Conservation (phyloP, 805 yeast species). For the Candida dajiaensis region DNA sequence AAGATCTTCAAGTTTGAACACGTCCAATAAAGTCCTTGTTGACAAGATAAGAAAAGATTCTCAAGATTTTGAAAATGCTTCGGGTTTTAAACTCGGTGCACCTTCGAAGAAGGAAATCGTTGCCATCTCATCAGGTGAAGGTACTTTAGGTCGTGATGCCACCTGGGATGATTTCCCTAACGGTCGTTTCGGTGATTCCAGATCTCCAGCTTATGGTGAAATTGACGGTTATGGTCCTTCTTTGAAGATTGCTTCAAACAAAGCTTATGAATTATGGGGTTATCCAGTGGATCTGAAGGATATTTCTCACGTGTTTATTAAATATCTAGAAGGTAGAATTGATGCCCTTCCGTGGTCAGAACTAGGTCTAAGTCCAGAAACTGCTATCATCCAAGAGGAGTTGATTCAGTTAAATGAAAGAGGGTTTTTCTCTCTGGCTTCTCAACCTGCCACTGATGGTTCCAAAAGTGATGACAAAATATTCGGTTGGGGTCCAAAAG, state of each 20-base stretch:
- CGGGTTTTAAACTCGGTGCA: conserved; percentile 18
- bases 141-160: conserved; percentile 80
- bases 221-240: conserved; percentile 96
- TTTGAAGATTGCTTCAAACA: conserved; percentile 63
- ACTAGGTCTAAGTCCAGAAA: conserved; percentile 78
- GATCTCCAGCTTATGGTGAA: conserved; percentile 97
- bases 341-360: conserved; percentile 91
- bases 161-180: conserved; percentile 98
- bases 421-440: conserved; percentile 82
- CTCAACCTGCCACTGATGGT: conserved; percentile 92
- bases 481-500: conserved; percentile 96
- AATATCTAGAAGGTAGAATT: conserved; percentile 68
- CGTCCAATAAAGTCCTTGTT: conserved; percentile 37
- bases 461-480: conserved; percentile 74
- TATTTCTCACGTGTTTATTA: conserved; percentile 58
- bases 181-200: conserved; percentile 91
- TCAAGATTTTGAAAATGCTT: conserved; percentile 19
- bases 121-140: conserved; percentile 80
- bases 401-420: conserved; percentile 68
- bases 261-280: conserved; percentile 78
- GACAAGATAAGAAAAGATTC: conserved; percentile 24
- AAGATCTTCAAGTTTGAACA: conserved; percentile 22
- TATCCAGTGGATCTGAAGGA: conserved; percentile 56
- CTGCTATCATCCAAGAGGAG: conserved; percentile 89
- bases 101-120: conserved; percentile 53